Conservation (phyloP, 2,329 filamentous ascomycete genomes). For the Torrubiella hemipterigena region DNA sequence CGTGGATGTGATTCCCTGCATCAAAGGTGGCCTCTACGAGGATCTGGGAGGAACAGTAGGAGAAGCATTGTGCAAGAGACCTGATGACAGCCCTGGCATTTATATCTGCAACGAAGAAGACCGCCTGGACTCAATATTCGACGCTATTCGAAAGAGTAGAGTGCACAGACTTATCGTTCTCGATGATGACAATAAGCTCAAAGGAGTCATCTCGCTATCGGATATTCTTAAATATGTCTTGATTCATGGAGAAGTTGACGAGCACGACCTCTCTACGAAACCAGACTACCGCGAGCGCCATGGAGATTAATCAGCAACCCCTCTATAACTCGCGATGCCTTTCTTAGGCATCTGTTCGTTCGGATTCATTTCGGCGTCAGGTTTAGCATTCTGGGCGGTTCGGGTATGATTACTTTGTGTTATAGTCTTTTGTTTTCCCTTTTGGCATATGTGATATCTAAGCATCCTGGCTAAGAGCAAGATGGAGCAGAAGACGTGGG, state of each 20-base stretch:
- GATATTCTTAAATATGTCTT: conserved; percentile 95
- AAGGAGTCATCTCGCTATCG: conserved; percentile 83
- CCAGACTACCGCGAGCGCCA: neutral
- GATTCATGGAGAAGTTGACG: conserved; percentile 53
- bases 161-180: conserved; percentile 90
- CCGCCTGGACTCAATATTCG: conserved; percentile 88
- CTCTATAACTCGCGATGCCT: no score
- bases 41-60: conserved; percentile 78
- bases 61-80: conserved; percentile 75
- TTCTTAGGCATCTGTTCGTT: no score
- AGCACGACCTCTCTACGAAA: no score
- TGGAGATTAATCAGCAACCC: neutral
- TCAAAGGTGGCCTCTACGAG: conserved; percentile 88
- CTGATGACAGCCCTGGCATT: conserved; percentile 88
- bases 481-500: no score
- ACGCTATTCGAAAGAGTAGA: conserved; percentile 87
- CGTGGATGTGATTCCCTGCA: conserved; percentile 91
- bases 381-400: no score
- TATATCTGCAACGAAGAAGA: conserved; percentile 92
- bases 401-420: conserved; percentile 1
- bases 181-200: conserved; percentile 75
- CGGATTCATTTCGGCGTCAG: no score
- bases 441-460: no score
- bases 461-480: no score
- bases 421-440: no score